Conservation (phyloP, 371 early-diverging fungal species). For the Rhizopus delemar region DNA sequence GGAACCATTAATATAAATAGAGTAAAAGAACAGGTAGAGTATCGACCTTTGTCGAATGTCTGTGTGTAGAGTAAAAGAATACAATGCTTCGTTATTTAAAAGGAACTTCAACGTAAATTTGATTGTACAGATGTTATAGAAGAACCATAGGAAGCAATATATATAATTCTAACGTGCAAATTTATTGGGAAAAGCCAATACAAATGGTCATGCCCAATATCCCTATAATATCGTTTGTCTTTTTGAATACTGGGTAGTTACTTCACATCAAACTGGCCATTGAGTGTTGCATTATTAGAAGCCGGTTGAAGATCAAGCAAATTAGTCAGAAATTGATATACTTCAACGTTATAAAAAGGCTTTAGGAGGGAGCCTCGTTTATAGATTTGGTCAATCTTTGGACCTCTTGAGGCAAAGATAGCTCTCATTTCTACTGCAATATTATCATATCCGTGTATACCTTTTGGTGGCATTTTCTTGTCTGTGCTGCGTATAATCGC, state of each 20-base stretch:
- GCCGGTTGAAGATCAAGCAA: conserved; percentile 33
- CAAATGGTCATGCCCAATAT: too few species aligned
- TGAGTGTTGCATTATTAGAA: conserved; percentile 36
- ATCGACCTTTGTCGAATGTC: too few species aligned
- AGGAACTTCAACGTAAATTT: too few species aligned
- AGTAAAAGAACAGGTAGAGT: too few species aligned
- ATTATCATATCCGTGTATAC: conserved; percentile 89
- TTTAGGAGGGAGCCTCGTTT: conserved; percentile 14
- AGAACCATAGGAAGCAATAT: too few species aligned
- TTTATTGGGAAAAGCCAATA: too few species aligned
- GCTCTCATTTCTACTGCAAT: conserved; percentile 77
- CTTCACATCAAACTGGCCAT: conserved; percentile 6
- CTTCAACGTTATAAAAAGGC: conserved; percentile 41
- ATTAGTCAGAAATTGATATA: conserved; percentile 36
- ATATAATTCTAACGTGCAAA: too few species aligned
- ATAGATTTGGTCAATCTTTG: conserved; percentile 50
- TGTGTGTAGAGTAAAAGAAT: too few species aligned
- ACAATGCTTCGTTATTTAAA: too few species aligned
- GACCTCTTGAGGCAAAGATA: conserved; percentile 81
- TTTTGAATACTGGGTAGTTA: background rate
- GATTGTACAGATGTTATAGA: too few species aligned
- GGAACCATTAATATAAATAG: too few species aligned
- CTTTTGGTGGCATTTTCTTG: conserved; percentile 29
- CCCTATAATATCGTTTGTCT: too few species aligned
- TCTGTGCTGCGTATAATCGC: conserved; percentile 27